Percentiles rank a stretch among this genome's conserved stretches.
phyloP scores from a whole-genome alignment of 805 yeast genomes.

The Saccharomycopsis fodiens region DNA sequence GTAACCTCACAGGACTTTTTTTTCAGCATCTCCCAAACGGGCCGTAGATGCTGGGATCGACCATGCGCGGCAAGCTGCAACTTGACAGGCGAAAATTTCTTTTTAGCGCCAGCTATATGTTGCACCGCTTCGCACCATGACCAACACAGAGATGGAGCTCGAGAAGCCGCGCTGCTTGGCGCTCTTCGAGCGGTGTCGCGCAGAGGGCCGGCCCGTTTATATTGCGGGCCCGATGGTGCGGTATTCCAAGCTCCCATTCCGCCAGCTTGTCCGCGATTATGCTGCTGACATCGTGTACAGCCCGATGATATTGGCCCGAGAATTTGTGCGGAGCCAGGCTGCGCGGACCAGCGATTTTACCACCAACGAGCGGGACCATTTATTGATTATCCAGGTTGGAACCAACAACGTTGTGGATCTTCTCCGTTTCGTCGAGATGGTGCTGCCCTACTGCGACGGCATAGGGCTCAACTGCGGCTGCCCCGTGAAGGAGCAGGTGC shows the following conservation, averaged over 20 bases:
- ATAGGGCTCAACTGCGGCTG: slow-evolving; percentile 96
- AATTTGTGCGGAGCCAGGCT: slow-evolving; percentile 74
- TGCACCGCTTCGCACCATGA: neutral
- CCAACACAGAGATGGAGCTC: neutral
- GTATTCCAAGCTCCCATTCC: slow-evolving; percentile 87
- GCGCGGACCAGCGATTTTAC: slow-evolving; percentile 84
- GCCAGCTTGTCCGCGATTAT: slow-evolving; percentile 70
- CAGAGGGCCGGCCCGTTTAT: slow-evolving; percentile 47
- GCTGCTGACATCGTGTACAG: slow-evolving; percentile 79
- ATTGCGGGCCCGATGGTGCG: slow-evolving; percentile 96
- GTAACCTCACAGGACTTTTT: neutral
- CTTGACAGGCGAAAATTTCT: neutral
- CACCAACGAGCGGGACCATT: slow-evolving; percentile 61
- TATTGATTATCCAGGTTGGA: slow-evolving; percentile 86
- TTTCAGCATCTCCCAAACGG: neutral
- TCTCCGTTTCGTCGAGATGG: slow-evolving; percentile 76
- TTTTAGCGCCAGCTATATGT: neutral
- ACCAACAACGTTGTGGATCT: slow-evolving; percentile 78
- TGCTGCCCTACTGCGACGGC: slow-evolving; percentile 87
- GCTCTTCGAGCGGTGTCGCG: slow-evolving; percentile 40
- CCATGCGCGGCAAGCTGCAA: slow-evolving; percentile 10
- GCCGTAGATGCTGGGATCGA: slow-evolving; percentile 10
- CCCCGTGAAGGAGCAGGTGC: slow-evolving; percentile 88
- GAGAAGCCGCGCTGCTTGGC: slow-evolving; percentile 39
- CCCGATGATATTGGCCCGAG: slow-evolving; percentile 95